phyloP scores from a whole-genome alignment of 306 rosid genomes.

The Prinsepia uniflora region DNA sequence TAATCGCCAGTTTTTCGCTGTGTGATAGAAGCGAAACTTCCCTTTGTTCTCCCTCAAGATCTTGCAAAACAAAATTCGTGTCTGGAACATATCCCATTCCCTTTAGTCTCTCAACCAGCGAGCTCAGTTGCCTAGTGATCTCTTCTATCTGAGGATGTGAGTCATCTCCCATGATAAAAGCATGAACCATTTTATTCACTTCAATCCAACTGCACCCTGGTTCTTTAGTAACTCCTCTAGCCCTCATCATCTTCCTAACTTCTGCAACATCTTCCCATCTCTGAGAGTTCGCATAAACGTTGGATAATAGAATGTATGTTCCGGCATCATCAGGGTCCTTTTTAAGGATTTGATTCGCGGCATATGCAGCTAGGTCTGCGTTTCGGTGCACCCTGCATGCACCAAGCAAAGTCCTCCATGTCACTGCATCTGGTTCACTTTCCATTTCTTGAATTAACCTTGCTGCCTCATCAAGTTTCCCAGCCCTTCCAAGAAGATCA shows the following conservation, averaged over 20 bases:
- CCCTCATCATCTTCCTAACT: slow-evolving; percentile 60
- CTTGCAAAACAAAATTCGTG: slow-evolving; percentile 79
- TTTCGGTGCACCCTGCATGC: slow-evolving; percentile 73
- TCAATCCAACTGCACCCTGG: slow-evolving; percentile 97
- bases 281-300: slow-evolving; percentile 67
- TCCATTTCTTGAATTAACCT: slow-evolving; percentile 63
- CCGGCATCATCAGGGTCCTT: slow-evolving; percentile 70
- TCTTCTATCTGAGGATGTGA: slow-evolving; percentile 70
- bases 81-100: slow-evolving; percentile 74
- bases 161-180: slow-evolving; percentile 70
- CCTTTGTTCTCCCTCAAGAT: slow-evolving; percentile 81
- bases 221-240: slow-evolving; percentile 68
- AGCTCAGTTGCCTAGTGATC: slow-evolving; percentile 46
- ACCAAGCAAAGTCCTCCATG: slow-evolving; percentile 83
- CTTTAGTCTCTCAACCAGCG: slow-evolving; percentile 45
- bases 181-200: slow-evolving; percentile 62
- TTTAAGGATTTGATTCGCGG: slow-evolving; percentile 70
- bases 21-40: slow-evolving; percentile 74
- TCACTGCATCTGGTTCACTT: slow-evolving; percentile 72
- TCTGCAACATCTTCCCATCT: slow-evolving; percentile 75
- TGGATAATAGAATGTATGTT: slow-evolving; percentile 72
- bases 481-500: slow-evolving; percentile 95
- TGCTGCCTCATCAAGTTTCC: slow-evolving; percentile 66
- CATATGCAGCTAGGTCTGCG: slow-evolving; percentile 62
- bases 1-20: slow-evolving; percentile 79